Base-by-base conservation (phyloP, 2,329 filamentous ascomycete species). In the Elsinoe australis region DNA sequence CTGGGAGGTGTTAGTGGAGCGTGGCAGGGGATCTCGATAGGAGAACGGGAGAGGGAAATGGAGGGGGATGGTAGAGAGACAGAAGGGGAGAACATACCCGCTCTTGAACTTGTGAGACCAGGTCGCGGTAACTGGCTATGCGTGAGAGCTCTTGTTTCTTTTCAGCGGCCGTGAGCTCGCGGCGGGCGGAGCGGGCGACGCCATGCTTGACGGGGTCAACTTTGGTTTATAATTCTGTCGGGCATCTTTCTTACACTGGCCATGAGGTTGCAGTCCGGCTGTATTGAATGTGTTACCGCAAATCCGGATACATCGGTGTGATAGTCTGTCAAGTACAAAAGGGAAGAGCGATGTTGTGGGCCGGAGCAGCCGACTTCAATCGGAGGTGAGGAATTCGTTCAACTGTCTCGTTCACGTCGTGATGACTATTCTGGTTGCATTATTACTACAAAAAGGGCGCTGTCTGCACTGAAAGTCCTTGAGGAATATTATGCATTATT, bases 121-220 rank as follows among this genome's bases (percentile, higher is more conserved):
- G 71, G 8, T 75, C 68, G 55, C 79, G 81, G 67, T 95, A 95
- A 54, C 80, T 77, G 50, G 74, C 69, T 59, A 95, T 94, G 65
- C 84, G 84, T 56, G 79, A 77, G 49, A 80, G 73, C 64, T 94
- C 87, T 64, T 81, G 78, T 55, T 79, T 73, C 50, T 78, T 77
- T 61, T 85, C 79, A 61, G 86, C 79, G 58, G 85, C 80, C 57
- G 83, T 84, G 59, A 74, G 71, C 52, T 70, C 67, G 48, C 68
- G 70, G 58, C 74, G 71, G 53, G 75, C 73, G 24, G 66, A 59
- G 61, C 88, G 85, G 60, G 85, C 78, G 64, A 94, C 76, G 62
- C 87, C 87, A 76, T 95, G 89, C 87, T 95, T 15, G 21, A n/a
- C n/a, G n/a, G n/a, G n/a, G n/a, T n/a, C n/a, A n/a, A n/a, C n/a